Conservation (phyloP, 257 asterid genomes). For the Solanum dulcamara region DNA sequence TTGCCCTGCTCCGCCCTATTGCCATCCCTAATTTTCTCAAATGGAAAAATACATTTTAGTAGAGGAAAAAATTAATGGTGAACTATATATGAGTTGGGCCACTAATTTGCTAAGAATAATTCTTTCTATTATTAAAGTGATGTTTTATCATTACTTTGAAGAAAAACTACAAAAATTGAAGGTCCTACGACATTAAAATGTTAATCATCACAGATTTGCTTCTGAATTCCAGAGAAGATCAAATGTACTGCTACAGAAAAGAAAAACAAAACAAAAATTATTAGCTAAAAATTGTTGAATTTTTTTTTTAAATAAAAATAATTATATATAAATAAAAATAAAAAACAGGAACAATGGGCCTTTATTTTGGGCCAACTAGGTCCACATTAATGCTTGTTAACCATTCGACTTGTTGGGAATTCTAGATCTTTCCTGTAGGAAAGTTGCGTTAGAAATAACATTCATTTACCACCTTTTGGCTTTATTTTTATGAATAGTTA, state of each 20-base stretch:
- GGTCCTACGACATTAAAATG: neutral
- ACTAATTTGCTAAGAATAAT: neutral
- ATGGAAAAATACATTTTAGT: neutral
- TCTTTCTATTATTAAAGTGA: neutral
- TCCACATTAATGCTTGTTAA: neutral
- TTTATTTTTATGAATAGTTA: neutral
- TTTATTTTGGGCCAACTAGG: neutral
- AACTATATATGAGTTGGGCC: neutral
- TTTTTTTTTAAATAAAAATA: too few species aligned
- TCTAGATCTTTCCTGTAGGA: neutral
- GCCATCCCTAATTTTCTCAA: too few species aligned
- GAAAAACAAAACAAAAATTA: neutral
- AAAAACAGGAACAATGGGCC: neutral
- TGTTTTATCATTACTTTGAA: neutral
- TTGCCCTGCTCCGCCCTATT: too few species aligned
- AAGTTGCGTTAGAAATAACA: neutral
- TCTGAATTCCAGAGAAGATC: neutral
- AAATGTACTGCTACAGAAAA: neutral
- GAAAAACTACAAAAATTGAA: neutral
- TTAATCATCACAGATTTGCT: neutral
- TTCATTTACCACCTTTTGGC: neutral
- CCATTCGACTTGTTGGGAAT: neutral
- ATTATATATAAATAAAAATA: neutral
- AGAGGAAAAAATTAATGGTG: neutral
- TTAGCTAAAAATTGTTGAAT: neutral